phyloP scores from a whole-genome alignment of 1,139 yeast genomes.

The Zygoascus hellenicus region DNA sequence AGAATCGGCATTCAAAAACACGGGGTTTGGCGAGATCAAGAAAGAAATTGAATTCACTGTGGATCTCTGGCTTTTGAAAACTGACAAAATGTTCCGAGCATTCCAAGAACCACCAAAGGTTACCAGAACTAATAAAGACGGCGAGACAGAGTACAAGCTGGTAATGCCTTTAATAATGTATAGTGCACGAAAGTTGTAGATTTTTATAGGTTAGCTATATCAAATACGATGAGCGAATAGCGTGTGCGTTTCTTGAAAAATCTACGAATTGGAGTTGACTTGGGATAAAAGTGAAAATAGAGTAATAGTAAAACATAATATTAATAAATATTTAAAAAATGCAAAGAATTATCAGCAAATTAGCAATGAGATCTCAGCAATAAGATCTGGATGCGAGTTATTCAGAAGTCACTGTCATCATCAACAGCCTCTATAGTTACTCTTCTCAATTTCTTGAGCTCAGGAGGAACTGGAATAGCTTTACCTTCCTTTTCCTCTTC shows the following conservation, averaged over 20 bases:
- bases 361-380: background rate
- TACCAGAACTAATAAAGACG: background rate
- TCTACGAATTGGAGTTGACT: background rate
- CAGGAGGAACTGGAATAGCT: background rate
- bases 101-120: background rate
- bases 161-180: background rate
- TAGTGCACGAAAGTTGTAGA: slow-evolving; percentile 3
- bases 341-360: background rate
- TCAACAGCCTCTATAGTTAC: slow-evolving; percentile 25
- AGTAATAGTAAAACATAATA: slow-evolving; percentile 9
- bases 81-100: background rate
- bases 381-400: no score
- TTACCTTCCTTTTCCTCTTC: slow-evolving; percentile 12
- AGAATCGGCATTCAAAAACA: slow-evolving; percentile 15
- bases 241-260: no score
- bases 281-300: no score
- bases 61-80: slow-evolving; percentile 23
- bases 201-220: no score
- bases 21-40: slow-evolving; percentile 21
- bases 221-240: no score
- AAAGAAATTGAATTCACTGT: slow-evolving; percentile 17
- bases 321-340: slow-evolving; percentile 1
- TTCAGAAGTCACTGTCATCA: slow-evolving; percentile 20
- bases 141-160: slow-evolving; percentile 3
- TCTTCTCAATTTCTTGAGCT: slow-evolving; percentile 12